Evolutionary conservation across 495 filamentous ascomycete species (phyloP), one percentile per base, ranked within the genome.

Genomic region (Podospora pseudopauciseta): DNA sequence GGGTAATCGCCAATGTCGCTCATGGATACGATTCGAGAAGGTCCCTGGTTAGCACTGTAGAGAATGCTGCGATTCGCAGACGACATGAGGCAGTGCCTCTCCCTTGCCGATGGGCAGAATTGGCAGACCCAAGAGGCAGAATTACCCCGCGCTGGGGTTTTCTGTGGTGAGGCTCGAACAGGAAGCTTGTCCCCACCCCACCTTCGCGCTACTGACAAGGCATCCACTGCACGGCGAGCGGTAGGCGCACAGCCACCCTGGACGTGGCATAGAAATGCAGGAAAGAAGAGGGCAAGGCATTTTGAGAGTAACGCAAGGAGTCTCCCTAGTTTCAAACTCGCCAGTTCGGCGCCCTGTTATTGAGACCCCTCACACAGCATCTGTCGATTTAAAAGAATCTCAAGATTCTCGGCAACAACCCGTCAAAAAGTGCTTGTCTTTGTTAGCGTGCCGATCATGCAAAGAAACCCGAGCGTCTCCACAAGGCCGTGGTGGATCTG

Each of bases 61-160:
- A 20, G 59, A 30, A 26, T 26, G 26, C 44, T 28, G 54, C 65
- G 69, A 67, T 71, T 71, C 65, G 69, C 62, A 32, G 54, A 62
- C 64, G 60, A 7, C 19, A n/a, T 56, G 69, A 66, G 69, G 69
- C 66, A 65, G 66, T 71, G 69, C 63, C 30, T 7, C 34, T 55
- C 26, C 30, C 55, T 59, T 57, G 39, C 62, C 44, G 23, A 23
- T 34, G 56, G 39, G 63, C 57, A 44, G 61, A 62, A 59, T 59
- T 66, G 68, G 65, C 69, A 71, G 65, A 71, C 44, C 54, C 39
- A 19, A 53, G 49, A 60, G 69, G 65, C 68, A 16, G 65, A 70
- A 64, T 70, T 26, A 65, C 64, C 64, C 64, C 64, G 64, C 64
- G 64, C 39, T 58, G 54, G 18, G 61, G 18, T 28, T 63, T 1